Base-by-base conservation (phyloP, 306 rosid genomes). In the Vigna unguiculata region DNA sequence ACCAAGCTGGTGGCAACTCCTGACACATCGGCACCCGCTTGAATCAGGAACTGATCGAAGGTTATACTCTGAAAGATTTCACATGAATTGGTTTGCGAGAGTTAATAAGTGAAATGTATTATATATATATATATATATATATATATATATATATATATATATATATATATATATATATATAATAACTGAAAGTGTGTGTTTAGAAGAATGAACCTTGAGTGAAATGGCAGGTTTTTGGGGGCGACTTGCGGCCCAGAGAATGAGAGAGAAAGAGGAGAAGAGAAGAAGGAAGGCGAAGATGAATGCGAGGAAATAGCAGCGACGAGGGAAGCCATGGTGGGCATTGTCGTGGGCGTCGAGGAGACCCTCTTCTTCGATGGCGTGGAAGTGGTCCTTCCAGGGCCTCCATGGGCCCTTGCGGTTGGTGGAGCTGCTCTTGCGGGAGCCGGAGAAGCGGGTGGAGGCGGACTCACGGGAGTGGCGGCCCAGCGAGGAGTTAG, bases 401-500 rank as follows among this genome's bases (percentile, higher is more conserved):
- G 93, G 88, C 59, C 83, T 67, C 91, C 95, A 88, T 0, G 77
- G 65, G 40, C 77, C 83, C 25, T 87, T 84, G 20, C 86, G 80
- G 64, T 59, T 51, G 12, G 88, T 51, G 1, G 63, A 69, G 32
- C 61, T 78, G 65, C 63, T 71, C 72, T 83, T 78, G 49, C 86
- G 86, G 24, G 97, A 88, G n/a, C 90, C 88, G 6, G 96, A 94
- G 84, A 85, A 94, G 49, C 98, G 84, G 0, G 96, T 92, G 78
- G 98, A 95, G 71, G 98, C 83, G 24, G 98, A 95, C 58, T 90
- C 98, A 21, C 96, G 91, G 8, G 98, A 90, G 71, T 86, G 93
- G 0, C 90, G 97, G 28, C 98, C 96, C 32, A 91, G 52, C 0
- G 98, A 93, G 11, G 98, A 91, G 89, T 91, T 91, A 57, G 98